phyloP scores from a whole-genome alignment of 1,284 basidiomycete genomes.

The Trichosporon sp. region DNA sequence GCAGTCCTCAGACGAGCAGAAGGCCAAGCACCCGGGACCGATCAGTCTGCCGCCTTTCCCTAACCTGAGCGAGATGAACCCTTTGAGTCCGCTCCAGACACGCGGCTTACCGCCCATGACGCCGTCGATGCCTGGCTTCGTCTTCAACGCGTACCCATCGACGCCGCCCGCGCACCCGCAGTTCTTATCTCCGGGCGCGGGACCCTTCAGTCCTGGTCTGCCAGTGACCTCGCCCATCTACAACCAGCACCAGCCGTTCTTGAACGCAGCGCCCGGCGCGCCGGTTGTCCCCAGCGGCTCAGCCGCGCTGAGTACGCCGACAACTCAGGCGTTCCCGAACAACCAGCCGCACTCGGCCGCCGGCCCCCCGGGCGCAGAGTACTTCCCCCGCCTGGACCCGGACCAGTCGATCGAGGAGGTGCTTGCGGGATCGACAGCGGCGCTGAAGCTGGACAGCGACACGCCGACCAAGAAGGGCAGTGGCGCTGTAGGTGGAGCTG shows the following conservation, averaged over 20 bases:
- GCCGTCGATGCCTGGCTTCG: conserved; percentile 49
- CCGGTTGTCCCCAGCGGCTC: conserved; percentile 40
- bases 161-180: conserved; percentile 43
- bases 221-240: conserved; percentile 40
- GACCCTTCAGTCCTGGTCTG: conserved; percentile 46
- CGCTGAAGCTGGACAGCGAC: neutral
- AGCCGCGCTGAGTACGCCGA: conserved; percentile 40
- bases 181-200: conserved; percentile 39
- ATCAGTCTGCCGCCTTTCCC: conserved; percentile 42
- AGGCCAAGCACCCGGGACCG: conserved; percentile 35
- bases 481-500: too few relatives aligned
- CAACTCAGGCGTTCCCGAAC: conserved; percentile 38
- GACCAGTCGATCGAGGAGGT: neutral
- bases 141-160: conserved; percentile 46
- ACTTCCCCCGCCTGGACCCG: conserved; percentile 28
- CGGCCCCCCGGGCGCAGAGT: conserved; percentile 24
- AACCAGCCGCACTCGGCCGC: conserved; percentile 23
- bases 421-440: neutral
- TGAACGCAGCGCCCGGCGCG: conserved; percentile 48
- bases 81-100: conserved; percentile 39
- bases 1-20: neutral
- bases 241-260: conserved; percentile 42
- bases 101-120: conserved; percentile 48
- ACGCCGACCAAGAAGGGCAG: neutral
- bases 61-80: conserved; percentile 28